phyloP scores from a whole-genome alignment of 2,329 filamentous ascomycete species.

The Aspergillus persii region DNA sequence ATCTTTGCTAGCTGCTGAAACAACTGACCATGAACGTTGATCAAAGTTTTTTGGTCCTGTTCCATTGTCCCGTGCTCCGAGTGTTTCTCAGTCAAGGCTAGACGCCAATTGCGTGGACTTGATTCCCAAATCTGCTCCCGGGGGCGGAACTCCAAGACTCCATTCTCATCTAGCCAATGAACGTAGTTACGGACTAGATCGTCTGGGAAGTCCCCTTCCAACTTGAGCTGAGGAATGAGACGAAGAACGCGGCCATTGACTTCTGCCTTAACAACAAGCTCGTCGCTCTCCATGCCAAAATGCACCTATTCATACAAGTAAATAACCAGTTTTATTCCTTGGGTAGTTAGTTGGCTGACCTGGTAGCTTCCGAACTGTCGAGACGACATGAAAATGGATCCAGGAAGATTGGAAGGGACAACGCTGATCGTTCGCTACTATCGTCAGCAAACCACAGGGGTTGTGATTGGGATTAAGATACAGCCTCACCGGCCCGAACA shows the following conservation, averaged over 20 bases:
- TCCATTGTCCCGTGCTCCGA: slow-evolving; percentile 1
- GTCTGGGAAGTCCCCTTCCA: slow-evolving; percentile 28
- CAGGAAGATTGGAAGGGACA: slow-evolving; percentile 31
- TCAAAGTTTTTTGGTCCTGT: slow-evolving; percentile 16
- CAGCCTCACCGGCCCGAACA: slow-evolving; percentile 9
- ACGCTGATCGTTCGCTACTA: slow-evolving; percentile 28
- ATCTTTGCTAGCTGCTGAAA: slow-evolving; percentile 29
- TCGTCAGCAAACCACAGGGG: background rate
- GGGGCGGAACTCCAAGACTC: slow-evolving; percentile 31
- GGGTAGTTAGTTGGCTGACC: slow-evolving; percentile 9
- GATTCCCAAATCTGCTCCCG: slow-evolving; percentile 26
- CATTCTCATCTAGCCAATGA: slow-evolving; percentile 47
- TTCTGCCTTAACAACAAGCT: slow-evolving; percentile 12
- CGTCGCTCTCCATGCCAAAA: slow-evolving; percentile 13
- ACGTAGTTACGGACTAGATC: slow-evolving; percentile 40
- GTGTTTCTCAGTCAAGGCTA: slow-evolving; percentile 18
- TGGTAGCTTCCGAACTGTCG: slow-evolving; percentile 24
- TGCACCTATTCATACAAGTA: slow-evolving; percentile 15
- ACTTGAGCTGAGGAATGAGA: slow-evolving; percentile 28
- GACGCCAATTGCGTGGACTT: slow-evolving; percentile 25
- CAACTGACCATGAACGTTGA: slow-evolving; percentile 39
- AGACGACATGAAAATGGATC: slow-evolving; percentile 36
- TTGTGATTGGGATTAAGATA: background rate
- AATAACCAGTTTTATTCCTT: background rate
- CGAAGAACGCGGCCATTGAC: slow-evolving; percentile 4